Conservation (phyloP, 2,329 filamentous ascomycete genomes). For the Hymenoscyphus occultus region DNA sequence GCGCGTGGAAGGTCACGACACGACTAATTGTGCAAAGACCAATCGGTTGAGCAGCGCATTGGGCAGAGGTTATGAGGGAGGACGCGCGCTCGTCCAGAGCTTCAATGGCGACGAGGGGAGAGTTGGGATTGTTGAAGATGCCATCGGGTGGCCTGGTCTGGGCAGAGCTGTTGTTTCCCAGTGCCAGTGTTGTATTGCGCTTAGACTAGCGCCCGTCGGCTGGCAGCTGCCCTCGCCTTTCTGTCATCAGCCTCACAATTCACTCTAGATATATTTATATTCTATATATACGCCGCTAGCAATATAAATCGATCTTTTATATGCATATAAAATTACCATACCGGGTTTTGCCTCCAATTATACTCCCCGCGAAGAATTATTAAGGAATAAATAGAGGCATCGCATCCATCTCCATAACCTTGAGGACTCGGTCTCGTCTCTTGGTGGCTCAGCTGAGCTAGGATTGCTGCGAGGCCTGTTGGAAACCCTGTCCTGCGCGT, state of each 20-base stretch:
- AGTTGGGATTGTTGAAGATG: neutral
- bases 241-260: too few species aligned
- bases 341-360: too few species aligned
- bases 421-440: conserved; percentile 15
- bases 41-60: conserved; percentile 4
- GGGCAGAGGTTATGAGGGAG: neutral
- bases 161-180: neutral
- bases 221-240: conserved; percentile 8
- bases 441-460: too few species aligned
- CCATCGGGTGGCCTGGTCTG: neutral
- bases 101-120: neutral
- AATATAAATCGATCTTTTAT: too few species aligned
- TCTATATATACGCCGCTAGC: too few species aligned
- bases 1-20: conserved; percentile 22
- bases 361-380: too few species aligned
- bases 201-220: conserved; percentile 8
- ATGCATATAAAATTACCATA: too few species aligned
- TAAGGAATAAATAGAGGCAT: too few species aligned
- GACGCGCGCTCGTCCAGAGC: neutral
- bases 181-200: conserved; percentile 16
- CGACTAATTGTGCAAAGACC: conserved; percentile 22
- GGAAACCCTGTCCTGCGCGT: neutral
- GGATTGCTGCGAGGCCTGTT: too few species aligned
- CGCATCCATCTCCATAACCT: too few species aligned
- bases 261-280: too few species aligned